Evolutionary conservation across 1,284 basidiomycete genomes (phyloP), one percentile per base, ranked within the genome.

Genomic region (Tetrapyrgos nigripes): DNA sequence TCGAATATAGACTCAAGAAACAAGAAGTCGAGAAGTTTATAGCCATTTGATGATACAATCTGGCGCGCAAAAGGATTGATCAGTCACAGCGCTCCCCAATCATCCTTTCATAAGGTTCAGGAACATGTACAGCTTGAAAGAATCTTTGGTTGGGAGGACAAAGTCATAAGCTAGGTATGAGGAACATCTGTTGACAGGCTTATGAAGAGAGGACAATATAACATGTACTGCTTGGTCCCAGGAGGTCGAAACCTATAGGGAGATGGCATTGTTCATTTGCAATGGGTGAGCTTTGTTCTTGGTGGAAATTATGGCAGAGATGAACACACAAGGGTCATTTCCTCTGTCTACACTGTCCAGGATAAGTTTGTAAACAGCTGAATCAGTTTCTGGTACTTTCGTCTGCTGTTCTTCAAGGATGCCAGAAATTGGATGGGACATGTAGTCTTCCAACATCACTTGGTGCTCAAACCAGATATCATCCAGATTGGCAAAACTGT

Each of bases 1-100:
- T 55, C 71, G 72, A 75, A 47, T 59, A 66, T 60, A 66, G 59
- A 44, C 65, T 73, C 71, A 67, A 73, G n/a, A 10, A 47, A 13
- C 1, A 17, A 37, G 11, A 29, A 11, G n/a, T 51, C 21, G 19
- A 4, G 37, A n/a, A n/a, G 5, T 9, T 8, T n/a, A 8, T 33
- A 14, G 14, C 8, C 31, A 33, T 33, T 8, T 8, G 31, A 14
- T 14, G 31, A 14, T 33, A 8, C 14, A 33, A 40, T 40, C 17
- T 40, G 19, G 37, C 17, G 5, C 19, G 5, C 17, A 17, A 40
- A 8, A 40, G 11, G 8, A 19, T 56, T 40, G 3, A 21, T 19
- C 10, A 17, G 31, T 4, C 23, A 11, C 21, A 45, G 19, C 4
- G 19, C 27, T 21, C 3, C 24, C 23, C n/a, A 40, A 24, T 9